Conservation (phyloP, 2,329 filamentous ascomycete genomes). For the Trichocomaceae sp. region DNA sequence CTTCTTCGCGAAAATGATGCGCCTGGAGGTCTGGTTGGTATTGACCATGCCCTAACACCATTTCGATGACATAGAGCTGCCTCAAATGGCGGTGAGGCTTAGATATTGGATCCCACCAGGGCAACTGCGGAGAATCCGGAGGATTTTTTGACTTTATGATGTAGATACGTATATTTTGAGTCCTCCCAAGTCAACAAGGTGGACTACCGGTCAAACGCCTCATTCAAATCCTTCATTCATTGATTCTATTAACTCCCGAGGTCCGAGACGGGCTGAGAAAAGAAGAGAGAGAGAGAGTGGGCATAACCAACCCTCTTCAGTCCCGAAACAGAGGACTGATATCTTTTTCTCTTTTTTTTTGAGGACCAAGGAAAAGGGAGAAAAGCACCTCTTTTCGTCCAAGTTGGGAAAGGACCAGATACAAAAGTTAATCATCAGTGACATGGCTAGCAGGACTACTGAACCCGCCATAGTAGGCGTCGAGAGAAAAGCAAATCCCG, state of each 20-base stretch:
- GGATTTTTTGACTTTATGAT: constrained; percentile 3
- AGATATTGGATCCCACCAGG: neutral
- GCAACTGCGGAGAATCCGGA: constrained; percentile 1
- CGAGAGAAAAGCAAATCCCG: constrained; percentile 27
- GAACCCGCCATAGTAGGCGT: constrained; percentile 19
- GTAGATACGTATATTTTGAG: neutral
- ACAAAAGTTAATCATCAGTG: constrained; percentile 22
- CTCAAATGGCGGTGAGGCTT: neutral
- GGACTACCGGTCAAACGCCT: constrained; percentile 4
- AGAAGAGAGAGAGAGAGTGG: constrained; percentile 7
- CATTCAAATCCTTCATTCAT: constrained; percentile 1
- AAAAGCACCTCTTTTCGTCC: constrained; percentile 4
- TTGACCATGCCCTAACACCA: constrained; percentile 20
- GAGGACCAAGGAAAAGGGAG: neutral
- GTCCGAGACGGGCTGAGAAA: constrained; percentile 9
- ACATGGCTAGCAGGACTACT: constrained; percentile 16
- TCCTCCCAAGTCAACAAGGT: constrained; percentile 1
- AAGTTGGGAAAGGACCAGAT: constrained; percentile 15
- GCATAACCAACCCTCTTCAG: constrained; percentile 10
- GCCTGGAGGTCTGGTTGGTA: constrained; percentile 8
- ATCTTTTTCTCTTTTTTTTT: neutral
- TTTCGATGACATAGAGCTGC: constrained; percentile 15
- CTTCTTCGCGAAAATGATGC: constrained; percentile 9
- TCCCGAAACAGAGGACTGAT: constrained; percentile 8
- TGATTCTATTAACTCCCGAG: constrained; percentile 10